phyloP scores from a whole-genome alignment of 179 eudicot species.

The Beta corolliflora region DNA sequence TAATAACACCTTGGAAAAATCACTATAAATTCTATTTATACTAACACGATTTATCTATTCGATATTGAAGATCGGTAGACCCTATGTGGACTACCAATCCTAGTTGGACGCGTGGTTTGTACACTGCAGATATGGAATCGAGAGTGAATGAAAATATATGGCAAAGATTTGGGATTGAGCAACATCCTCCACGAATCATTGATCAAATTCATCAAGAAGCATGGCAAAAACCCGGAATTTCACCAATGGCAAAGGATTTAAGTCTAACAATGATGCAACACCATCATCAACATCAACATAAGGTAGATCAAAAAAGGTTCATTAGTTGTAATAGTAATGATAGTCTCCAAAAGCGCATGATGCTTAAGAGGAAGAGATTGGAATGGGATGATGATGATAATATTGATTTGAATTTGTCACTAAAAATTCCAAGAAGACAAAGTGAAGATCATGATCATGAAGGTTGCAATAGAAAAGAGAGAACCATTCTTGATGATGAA shows the following conservation, averaged over 20 bases:
- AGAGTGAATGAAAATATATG: conserved; percentile 3
- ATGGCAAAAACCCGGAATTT: not conserved
- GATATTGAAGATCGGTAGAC: conserved; percentile 41
- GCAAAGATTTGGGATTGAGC: conserved; percentile 24
- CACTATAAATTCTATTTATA: not conserved
- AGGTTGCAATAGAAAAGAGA: not conserved
- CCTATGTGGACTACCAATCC: conserved; percentile 35
- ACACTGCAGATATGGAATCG: conserved; percentile 14
- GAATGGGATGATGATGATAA: conserved; percentile 26
- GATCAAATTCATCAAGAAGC: conserved; percentile 17
- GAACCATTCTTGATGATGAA: conserved; percentile 24
- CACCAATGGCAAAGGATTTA: conserved; percentile 13
- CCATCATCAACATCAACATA: not conserved
- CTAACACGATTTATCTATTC: conserved; percentile 3
- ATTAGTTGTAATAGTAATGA: conserved; percentile 1
- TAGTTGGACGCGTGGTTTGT: conserved; percentile 35
- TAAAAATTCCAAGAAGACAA: conserved; percentile 36
- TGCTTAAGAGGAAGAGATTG: conserved; percentile 46
- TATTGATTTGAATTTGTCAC: conserved; percentile 54
- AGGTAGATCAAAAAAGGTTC: conserved; percentile 7
- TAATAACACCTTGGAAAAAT: not conserved
- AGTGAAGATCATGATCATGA: not conserved
- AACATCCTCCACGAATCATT: conserved; percentile 1
- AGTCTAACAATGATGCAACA: not conserved
- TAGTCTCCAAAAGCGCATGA: conserved; percentile 24